Percentiles rank a stretch among this genome's conserved stretches.
phyloP scores from a whole-genome alignment of 2,329 filamentous ascomycete species.

The Exophiala xenobiotica region DNA sequence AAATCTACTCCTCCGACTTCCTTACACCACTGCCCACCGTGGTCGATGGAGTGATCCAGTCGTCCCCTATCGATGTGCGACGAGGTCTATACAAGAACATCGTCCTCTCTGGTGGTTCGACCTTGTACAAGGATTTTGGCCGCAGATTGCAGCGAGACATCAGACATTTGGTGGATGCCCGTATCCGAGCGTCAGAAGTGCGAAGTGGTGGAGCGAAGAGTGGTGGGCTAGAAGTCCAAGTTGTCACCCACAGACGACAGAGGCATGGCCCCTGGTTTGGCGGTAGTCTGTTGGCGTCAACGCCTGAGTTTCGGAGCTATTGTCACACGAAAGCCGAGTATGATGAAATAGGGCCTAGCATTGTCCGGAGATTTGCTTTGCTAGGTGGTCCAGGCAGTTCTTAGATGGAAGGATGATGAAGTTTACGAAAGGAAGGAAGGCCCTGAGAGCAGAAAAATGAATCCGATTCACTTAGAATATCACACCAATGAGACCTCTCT shows the following conservation, averaged over 20 bases:
- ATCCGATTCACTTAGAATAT: neutral
- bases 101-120: slow-evolving; percentile 93
- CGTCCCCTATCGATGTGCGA: slow-evolving; percentile 94
- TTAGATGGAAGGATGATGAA: slow-evolving; percentile 33
- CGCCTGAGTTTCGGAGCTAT: slow-evolving; percentile 96
- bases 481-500: too few relatives aligned
- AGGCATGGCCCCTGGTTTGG: slow-evolving; percentile 98
- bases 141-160: slow-evolving; percentile 95
- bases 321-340: slow-evolving; percentile 92
- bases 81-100: slow-evolving; percentile 99
- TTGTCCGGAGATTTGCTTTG: slow-evolving; percentile 90
- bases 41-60: slow-evolving; percentile 95
- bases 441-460: slow-evolving; percentile 2
- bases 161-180: slow-evolving; percentile 87
- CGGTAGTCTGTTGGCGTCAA: slow-evolving; percentile 92
- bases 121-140: slow-evolving; percentile 97
- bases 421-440: neutral
- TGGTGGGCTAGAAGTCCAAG: slow-evolving; percentile 92
- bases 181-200: slow-evolving; percentile 88
- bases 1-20: slow-evolving; percentile 99
- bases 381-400: slow-evolving; percentile 78
- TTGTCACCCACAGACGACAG: slow-evolving; percentile 96
- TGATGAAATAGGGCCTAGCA: slow-evolving; percentile 92
- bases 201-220: slow-evolving; percentile 89
- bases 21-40: slow-evolving; percentile 90